Evolutionary conservation across 2,329 filamentous ascomycete species (phyloP), one percentile per base, ranked within the genome.

Genomic region (Monosporascus ibericus): DNA sequence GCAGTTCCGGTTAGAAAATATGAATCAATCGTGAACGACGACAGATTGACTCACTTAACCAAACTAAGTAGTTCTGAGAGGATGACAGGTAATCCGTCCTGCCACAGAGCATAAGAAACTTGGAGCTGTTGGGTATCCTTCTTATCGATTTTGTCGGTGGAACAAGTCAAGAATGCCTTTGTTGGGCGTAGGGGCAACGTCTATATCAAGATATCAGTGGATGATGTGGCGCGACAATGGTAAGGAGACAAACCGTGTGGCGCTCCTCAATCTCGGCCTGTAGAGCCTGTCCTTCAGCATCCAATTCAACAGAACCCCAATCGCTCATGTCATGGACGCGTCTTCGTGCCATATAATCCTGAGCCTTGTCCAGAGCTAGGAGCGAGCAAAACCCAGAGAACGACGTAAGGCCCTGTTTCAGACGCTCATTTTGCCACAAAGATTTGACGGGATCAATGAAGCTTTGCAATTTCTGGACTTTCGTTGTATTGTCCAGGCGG

Each of bases 151-250:
- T 90, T 90, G 61, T 99, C 95, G 0, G 94, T 92, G 0, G 92
- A 95, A 48, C 92, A 92, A 2, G 87, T 88, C n/a, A 99, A 74
- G 65, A 97, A 88, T 0, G 90, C 90, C 66, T 96, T 96, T 2
- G 92, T 96, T 6, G 88, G 81, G 52, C 92, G 84, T 42, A 99
- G 72, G 4, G 94, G 94, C 15, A 97, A 15, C 22, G 17, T 42
- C 25, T 24, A 48, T 15, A 8, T 24, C 17, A 38, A 25, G 47
- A 48, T 27, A 9, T 22, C 34, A 36, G 36, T 30, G 25, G 38
- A 4, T 15, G 14, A 22, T 34, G 9, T 37, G 17, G 8, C 9
- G 30, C 9, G 9, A 34, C 30, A 34, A 34, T 5, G 14, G 30
- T 6, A 30, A 17, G 2, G 27, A 47, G 37, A 61, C 72, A 56